Evolutionary conservation across 192 early-diverging fungal genomes (phyloP), one percentile per base, ranked within the genome.

Genomic region (Backusella australiensis): DNA sequence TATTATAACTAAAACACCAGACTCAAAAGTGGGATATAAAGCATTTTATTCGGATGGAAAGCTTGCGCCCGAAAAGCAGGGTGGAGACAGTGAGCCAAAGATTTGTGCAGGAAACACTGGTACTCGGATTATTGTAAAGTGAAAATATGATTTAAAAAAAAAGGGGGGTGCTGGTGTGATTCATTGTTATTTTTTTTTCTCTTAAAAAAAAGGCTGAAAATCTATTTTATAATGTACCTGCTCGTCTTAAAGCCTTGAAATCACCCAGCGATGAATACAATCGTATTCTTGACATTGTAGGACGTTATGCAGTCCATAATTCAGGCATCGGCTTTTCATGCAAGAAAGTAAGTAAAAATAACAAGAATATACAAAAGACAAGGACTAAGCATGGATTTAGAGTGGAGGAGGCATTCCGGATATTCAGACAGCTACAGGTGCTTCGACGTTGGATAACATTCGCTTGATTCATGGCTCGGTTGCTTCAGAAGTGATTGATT

Each of bases 21-120:
- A 93, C 63, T 91, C 90, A 3, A 88, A 89, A 23, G 94, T 91
- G 75, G 93, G 93, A 4, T 96, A 89, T 81, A 92, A 91, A 75
- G 95, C 95, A 6, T 81, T 75, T 29, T 99, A 99, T 80, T 84
- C 92, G 0, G 96, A 99, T 81, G 96, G 97, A 34, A 91, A 92
- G 73, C 85, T 98, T 67, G 88, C 91, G 46, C 89, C 95, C 12
- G 79, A 88, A 11, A 93, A 89, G 72, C 90, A 92, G 0, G 96
- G 96, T 2, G 86, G 83, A 26, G 86, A 75, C 59, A 80, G 90
- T 34, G 95, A 95, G 15, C 96, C 97, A 67, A 96, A 95, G 74
- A 93, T 97, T 4, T 96, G 94, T 78, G 97, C 97, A 12, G 98
- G 96, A 12, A 99, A 99, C 78, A 92, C 90, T 69, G 98, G 98